Evolutionary conservation across 31 red algal genomes (phyloP).

Genomic region (Asparagopsis taxiformis): DNA sequence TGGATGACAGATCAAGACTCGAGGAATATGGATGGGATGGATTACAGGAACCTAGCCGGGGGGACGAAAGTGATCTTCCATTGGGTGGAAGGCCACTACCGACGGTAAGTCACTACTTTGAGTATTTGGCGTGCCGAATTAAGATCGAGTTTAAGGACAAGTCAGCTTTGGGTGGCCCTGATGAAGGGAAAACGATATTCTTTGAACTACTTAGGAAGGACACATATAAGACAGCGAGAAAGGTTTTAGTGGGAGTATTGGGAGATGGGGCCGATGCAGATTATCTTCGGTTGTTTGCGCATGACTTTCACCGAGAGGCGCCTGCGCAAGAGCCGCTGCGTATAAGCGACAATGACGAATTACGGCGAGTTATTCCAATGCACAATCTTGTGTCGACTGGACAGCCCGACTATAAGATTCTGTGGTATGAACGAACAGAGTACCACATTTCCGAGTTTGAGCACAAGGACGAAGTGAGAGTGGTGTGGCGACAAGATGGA

Average conservation of each 20-base stretch:
- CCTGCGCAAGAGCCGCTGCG: slow-evolving; percentile 44
- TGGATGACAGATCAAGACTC: not conserved
- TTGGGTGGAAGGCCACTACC: slow-evolving; percentile 70
- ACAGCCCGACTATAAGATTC: slow-evolving; percentile 51
- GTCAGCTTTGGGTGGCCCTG: slow-evolving; percentile 24
- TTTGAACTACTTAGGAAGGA: slow-evolving; percentile 81
- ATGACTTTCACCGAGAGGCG: slow-evolving; percentile 43
- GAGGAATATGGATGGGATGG: slow-evolving; percentile 39
- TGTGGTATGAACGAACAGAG: slow-evolving; percentile 91
- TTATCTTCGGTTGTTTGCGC: slow-evolving; percentile 71
- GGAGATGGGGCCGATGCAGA: slow-evolving; percentile 52
- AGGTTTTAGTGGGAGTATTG: slow-evolving; percentile 49
- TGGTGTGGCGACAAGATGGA: slow-evolving; percentile 76
- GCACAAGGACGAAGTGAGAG: slow-evolving; percentile 81
- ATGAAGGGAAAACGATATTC: slow-evolving; percentile 52
- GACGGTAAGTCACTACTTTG: slow-evolving; percentile 40
- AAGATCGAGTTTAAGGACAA: slow-evolving; percentile 84
- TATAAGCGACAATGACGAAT: slow-evolving; percentile 22
- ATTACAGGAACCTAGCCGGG: slow-evolving; percentile 40
- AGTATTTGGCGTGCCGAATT: slow-evolving; percentile 74
- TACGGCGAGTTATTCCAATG: slow-evolving; percentile 39
- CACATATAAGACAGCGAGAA: slow-evolving; percentile 31
- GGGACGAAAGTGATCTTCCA: slow-evolving; percentile 60
- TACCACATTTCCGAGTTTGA: slow-evolving; percentile 81
- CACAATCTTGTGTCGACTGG: slow-evolving; percentile 24